phyloP scores from a whole-genome alignment of 495 filamentous ascomycete species.

The Parathielavia hyrcaniae region DNA sequence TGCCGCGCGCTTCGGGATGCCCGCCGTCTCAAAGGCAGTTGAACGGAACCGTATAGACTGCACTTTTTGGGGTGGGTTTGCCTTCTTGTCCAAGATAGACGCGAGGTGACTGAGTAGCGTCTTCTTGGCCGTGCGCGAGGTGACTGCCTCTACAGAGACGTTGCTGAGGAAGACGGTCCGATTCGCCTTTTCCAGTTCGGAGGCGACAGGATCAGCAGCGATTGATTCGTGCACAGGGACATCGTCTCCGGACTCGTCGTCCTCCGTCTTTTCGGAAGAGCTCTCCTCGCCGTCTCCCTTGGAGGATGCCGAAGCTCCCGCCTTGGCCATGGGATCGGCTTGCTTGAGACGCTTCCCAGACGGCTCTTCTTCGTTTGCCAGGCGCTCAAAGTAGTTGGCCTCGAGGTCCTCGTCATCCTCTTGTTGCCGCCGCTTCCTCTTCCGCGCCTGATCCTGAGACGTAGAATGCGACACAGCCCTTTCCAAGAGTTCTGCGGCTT shows the following conservation, averaged over 20 bases:
- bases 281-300: slow-evolving; percentile 30
- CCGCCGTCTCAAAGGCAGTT: slow-evolving; percentile 65
- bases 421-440: slow-evolving; percentile 72
- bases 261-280: slow-evolving; percentile 20
- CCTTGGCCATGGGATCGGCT: slow-evolving; percentile 30
- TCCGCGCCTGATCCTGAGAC: slow-evolving; percentile 36
- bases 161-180: slow-evolving; percentile 94
- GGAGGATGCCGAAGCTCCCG: slow-evolving; percentile 17
- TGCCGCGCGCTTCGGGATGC: slow-evolving; percentile 84
- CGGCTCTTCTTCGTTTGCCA: slow-evolving; percentile 51
- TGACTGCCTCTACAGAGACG: slow-evolving; percentile 73
- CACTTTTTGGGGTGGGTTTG: slow-evolving; percentile 57
- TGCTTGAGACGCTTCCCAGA: slow-evolving; percentile 43
- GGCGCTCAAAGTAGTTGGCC: slow-evolving; percentile 67
- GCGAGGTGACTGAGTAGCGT: slow-evolving; percentile 61
- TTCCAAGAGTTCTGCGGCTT: slow-evolving; percentile 32
- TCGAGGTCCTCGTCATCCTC: slow-evolving; percentile 71
- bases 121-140: slow-evolving; percentile 72
- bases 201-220: slow-evolving; percentile 35
- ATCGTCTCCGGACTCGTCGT: slow-evolving; percentile 29
- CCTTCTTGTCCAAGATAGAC: slow-evolving; percentile 43
- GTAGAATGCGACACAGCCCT: slow-evolving; percentile 23
- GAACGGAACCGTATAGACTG: slow-evolving; percentile 91
- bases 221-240: slow-evolving; percentile 48
- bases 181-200: slow-evolving; percentile 75